Conservation (phyloP, 192 early-diverging fungal species). For the Rhizophagus prolifer region DNA sequence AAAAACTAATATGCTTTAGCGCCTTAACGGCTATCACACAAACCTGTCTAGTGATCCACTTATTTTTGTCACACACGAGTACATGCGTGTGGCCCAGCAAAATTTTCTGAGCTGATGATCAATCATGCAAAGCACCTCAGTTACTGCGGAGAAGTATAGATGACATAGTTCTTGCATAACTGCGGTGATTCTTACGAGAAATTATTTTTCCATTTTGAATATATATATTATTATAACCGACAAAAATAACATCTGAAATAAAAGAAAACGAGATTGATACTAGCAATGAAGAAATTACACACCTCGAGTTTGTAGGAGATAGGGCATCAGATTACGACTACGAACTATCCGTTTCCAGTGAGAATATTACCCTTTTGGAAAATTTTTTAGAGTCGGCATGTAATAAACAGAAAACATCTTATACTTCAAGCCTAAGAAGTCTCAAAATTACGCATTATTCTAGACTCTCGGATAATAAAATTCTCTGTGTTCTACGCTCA, state of each 20-base stretch:
- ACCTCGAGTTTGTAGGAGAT: conserved; percentile 4
- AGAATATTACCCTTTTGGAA: conserved; percentile 11
- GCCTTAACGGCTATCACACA: no score
- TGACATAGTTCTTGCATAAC: not conserved
- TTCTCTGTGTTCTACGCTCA: not conserved
- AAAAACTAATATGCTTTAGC: no score
- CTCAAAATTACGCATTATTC: conserved; percentile 11
- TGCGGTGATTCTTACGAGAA: not conserved
- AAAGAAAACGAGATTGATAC: no score
- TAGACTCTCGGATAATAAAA: conserved; percentile 23
- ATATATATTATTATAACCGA: not conserved
- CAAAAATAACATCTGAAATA: no score
- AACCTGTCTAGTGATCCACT: no score
- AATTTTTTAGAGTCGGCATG: conserved; percentile 5
- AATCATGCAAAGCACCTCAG: no score
- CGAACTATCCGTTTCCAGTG: not conserved
- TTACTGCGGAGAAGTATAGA: no score
- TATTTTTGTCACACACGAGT: no score
- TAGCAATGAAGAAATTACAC: no score
- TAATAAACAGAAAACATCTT: not conserved
- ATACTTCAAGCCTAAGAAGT: conserved; percentile 6
- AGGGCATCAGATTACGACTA: conserved; percentile 1
- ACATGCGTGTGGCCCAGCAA: no score
- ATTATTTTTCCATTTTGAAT: conserved; percentile 6
- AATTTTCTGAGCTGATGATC: no score